Evolutionary conservation across 495 filamentous ascomycete genomes (phyloP), one percentile per base, ranked within the genome.

Genomic region (Parmelia sp.): DNA sequence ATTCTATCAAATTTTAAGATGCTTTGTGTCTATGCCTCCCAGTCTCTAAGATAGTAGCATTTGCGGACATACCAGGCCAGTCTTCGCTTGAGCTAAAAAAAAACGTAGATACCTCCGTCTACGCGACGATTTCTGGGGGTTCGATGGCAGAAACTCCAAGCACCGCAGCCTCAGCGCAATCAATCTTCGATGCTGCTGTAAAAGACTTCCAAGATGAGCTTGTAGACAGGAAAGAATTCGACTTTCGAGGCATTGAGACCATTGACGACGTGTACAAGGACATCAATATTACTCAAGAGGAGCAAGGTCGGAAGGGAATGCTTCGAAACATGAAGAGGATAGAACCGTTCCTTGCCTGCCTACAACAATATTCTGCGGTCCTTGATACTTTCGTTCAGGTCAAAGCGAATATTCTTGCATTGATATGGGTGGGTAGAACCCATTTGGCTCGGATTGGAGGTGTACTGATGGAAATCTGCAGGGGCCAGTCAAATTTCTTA

Each of bases 381-480:
- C 19, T 61, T 33, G 29, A 61, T 33, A 61, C 42, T 23, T 61
- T 61, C 17, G 58, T 61, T 23, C 58, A 61, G 58, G 58, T n/a
- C 42, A 61, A 49, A 45, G 36, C 58, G 27, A 33, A 31, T 36
- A 42, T 61, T 44, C 58, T 61, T 49, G 58, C 58, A 10, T 42
- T 61, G 40, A 61, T 61, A 61, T 61, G 58, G 58, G 58, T 61
- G 4, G 14, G 58, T 61, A 61, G 29, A 19, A 29, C 17, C 3
- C 8, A 25, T 45, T 3, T 9, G 25, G 15, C 27, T 4, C 21
- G 35, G 0, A n/a, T 10, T 45, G 11, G 25, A 36, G 29, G 15
- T 4, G 12, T 8, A 44, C 37, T 40, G 21, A 40, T 61, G 3
- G 49, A 60, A 7, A 10, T 11, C 49, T 21, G 39, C 45, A 61